Evolutionary conservation across 106 monocot genomes (phyloP), one percentile per base, ranked within the genome.

Genomic region (Amphibolis antarctica): DNA sequence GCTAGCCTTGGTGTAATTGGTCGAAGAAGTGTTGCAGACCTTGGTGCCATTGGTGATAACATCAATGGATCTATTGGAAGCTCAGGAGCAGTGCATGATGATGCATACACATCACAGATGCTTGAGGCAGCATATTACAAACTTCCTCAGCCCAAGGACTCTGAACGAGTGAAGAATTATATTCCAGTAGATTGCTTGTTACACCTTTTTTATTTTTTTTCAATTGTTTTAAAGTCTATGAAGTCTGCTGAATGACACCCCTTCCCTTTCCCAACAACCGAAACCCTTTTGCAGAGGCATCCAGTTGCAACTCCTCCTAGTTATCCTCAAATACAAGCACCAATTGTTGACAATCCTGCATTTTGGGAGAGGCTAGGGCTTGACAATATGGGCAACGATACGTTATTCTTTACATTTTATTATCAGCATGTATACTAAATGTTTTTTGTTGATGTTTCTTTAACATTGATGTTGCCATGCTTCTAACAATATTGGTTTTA

Each of bases 321-420:
- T 78, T 99, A 81, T 45, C 91, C 98, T 42, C 98, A 99, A 77
- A 49, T 66, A 28, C 98, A 76, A 65, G 82, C 82, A 23, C 81
- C 82, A 31, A 70, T 91, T 46, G 58, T 99, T 68, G 80, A 85
- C 55, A 91, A 99, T 78, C 88, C 87, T 69, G 85, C 79, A 49
- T 88, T 99, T 55, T 99, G 98, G 98, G 91, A 88, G 66, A 62
- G 91, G 53, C 29, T 99, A 53, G 76, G 85, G 42, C 60, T 77
- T 61, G 98, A 91, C 70, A 69, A 66, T 59, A 24, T 65, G 27
- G 88, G 85, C 49, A 78, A 82, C 20, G 98, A 99, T 67, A 77
- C 79, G 1, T 62, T 99, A 50, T 99, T 99, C 68, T 99, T 92
- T 83, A 80, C 98, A 44, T 99, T 99, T 79, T 99, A 99, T 57